Base-by-base conservation (phyloP, 2,329 filamentous ascomycete genomes). In the Shiraia bambusicola region DNA sequence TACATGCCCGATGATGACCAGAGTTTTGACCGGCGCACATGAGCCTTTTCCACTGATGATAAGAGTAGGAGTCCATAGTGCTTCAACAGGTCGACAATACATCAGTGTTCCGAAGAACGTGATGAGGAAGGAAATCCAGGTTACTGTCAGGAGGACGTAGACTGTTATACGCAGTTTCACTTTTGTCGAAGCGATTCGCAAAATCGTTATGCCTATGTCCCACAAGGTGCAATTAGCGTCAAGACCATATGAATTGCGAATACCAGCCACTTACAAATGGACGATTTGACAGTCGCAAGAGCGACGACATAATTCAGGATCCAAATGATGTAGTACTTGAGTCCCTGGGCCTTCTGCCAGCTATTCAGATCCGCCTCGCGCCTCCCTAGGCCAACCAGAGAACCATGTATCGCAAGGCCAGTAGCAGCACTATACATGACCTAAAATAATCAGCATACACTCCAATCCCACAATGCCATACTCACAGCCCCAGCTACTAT, bases 241-340 rank as follows among this genome's bases (percentile, higher is more conserved):
- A n/a, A n/a, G n/a, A n/a, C n/a, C n/a, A n/a, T n/a, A n/a, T n/a
- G n/a, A n/a, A n/a, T n/a, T n/a, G n/a, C n/a, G n/a, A n/a, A n/a
- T n/a, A n/a, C n/a, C n/a, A n/a, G n/a, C n/a, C n/a, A 22, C 19
- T 22, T 8, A 22, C 52, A 59, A 3, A 59, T 47, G 1, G 54
- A 57, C 0, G 54, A 59, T n/a, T 59, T 59, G 16, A 59, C 50
- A 11, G 44, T 46, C 3, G 53, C 54, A 9, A 59, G 48, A n/a
- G 44, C 50, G 4, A 59, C 37, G 14, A 59, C 56, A 32, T 59
- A 59, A 3, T 42, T 45, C 42, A 59, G 34, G 13, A 57, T 59
- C 56, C 56, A 59, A 25, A 59, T 52, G 30, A 59, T 50, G 43
- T 59, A 59, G 37, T 52, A 56, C 19, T 59, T 56, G 40, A 59